Conservation (phyloP, 2,329 filamentous ascomycete genomes). For the Pseudogymnoascus pannorum region DNA sequence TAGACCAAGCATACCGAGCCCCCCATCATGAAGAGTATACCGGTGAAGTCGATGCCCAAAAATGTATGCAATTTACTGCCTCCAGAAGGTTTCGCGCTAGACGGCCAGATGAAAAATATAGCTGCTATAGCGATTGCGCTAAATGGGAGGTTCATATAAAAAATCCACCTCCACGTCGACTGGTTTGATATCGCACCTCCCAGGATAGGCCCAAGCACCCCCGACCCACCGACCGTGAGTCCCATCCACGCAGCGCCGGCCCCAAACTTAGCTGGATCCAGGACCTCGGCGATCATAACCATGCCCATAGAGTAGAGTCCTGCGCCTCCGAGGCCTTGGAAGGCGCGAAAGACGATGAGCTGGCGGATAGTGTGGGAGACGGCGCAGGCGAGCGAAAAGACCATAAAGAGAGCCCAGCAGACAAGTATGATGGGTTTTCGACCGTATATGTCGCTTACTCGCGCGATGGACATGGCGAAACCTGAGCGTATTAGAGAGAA, state of each 20-base stretch:
- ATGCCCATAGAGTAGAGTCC: conserved; percentile 29
- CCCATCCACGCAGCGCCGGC: conserved; percentile 43
- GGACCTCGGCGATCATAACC: conserved; percentile 39
- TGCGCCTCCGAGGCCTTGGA: conserved; percentile 30
- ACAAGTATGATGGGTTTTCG: conserved; percentile 2
- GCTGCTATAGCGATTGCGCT: not conserved
- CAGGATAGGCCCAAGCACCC: conserved; percentile 21
- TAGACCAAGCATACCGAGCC: conserved; percentile 9
- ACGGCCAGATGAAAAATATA: not conserved
- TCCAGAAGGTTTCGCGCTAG: not conserved
- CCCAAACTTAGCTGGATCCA: conserved; percentile 34
- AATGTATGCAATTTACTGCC: not conserved
- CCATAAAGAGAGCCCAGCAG: conserved; percentile 6
- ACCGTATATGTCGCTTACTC: conserved; percentile 10
- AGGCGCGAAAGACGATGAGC: conserved; percentile 23
- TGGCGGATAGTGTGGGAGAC: not conserved
- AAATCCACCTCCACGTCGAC: conserved; percentile 32
- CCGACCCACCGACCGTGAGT: conserved; percentile 26
- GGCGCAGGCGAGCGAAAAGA: conserved; percentile 12
- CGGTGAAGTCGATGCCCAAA: conserved; percentile 7
- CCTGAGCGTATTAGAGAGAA: not conserved
- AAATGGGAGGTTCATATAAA: conserved; percentile 45
- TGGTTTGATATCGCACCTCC: conserved; percentile 21
- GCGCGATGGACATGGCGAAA: conserved; percentile 10
- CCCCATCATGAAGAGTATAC: conserved; percentile 8